phyloP scores from a whole-genome alignment of 768 basidiomycete species.

The Rhodotorula diobovata region DNA sequence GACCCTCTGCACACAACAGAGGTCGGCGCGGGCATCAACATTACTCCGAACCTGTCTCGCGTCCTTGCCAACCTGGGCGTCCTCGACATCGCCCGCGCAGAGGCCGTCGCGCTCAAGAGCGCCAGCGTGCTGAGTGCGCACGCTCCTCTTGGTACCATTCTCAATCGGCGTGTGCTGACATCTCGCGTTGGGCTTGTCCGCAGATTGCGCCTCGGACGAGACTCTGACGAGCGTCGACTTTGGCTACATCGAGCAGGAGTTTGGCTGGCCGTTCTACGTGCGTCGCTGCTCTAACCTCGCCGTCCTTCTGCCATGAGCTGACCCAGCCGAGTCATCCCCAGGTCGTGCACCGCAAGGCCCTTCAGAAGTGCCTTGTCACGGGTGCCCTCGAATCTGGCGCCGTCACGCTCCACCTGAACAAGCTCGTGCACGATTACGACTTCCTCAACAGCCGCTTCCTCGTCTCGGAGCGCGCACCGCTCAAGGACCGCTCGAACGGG shows the following conservation, averaged over 20 bases:
- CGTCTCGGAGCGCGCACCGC: slow-evolving; percentile 11
- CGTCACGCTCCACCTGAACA: slow-evolving; percentile 46
- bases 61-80: slow-evolving; percentile 45
- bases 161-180: too few species aligned
- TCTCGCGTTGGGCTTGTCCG: too few species aligned
- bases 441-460: slow-evolving; percentile 42
- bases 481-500: slow-evolving; percentile 3
- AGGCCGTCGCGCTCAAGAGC: slow-evolving; percentile 44
- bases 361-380: slow-evolving; percentile 46
- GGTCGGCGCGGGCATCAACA: slow-evolving; percentile 50
- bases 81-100: slow-evolving; percentile 43
- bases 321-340: slow-evolving; percentile 11
- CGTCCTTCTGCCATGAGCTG: not conserved
- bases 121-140: slow-evolving; percentile 45
- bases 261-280: slow-evolving; percentile 46
- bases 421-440: slow-evolving; percentile 43
- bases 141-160: not conserved
- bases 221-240: slow-evolving; percentile 45
- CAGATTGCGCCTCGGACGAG: slow-evolving; percentile 45
- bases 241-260: slow-evolving; percentile 44
- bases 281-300: not conserved
- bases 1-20: too few species aligned
- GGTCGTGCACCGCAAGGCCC: slow-evolving; percentile 48
- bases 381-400: slow-evolving; percentile 44
- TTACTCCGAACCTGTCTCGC: slow-evolving; percentile 48